Evolutionary conservation across 345 rosid species (phyloP).

Genomic region (Eucalyptus marginata): DNA sequence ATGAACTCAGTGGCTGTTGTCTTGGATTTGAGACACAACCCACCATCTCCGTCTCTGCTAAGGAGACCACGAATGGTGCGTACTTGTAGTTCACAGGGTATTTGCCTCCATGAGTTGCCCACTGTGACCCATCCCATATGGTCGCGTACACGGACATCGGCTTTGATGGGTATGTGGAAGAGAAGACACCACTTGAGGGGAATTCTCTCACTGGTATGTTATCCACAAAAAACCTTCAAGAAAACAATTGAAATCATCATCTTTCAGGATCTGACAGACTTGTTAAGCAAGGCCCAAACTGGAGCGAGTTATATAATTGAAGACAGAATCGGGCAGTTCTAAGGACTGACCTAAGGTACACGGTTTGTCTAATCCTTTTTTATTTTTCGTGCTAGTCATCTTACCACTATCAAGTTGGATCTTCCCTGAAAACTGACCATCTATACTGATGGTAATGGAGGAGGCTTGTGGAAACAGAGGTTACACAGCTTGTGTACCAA

Average conservation of each 20-base stretch:
- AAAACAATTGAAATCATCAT: background rate
- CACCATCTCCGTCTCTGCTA: slow-evolving; percentile 36
- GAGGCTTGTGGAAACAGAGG: background rate
- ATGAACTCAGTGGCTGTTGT: slow-evolving; percentile 3
- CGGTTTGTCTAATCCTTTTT: background rate
- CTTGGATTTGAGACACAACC: slow-evolving; percentile 40
- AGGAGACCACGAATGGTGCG: slow-evolving; percentile 61
- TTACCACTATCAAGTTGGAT: background rate
- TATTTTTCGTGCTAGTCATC: background rate
- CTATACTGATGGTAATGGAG: background rate
- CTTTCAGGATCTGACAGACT: background rate
- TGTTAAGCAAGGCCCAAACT: background rate
- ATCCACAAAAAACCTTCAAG: slow-evolving; percentile 66
- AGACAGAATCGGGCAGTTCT: background rate
- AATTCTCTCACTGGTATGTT: slow-evolving; percentile 75
- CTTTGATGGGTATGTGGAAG: slow-evolving; percentile 53
- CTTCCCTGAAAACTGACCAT: background rate
- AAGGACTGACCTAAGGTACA: background rate
- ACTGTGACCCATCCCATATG: slow-evolving; percentile 91
- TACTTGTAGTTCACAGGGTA: slow-evolving; percentile 77
- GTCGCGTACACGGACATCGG: slow-evolving; percentile 73
- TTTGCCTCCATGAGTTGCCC: slow-evolving; percentile 98
- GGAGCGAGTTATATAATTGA: background rate
- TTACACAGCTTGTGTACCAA: background rate
- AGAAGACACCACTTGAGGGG: slow-evolving; percentile 31